Percentiles rank a stretch among this genome's conserved stretches.
These are phyloP conservation scores for Fusarium sp. DNA, from an alignment of 2,329 filamentous ascomycete genomes.

Conservation along the genomic window DNA sequence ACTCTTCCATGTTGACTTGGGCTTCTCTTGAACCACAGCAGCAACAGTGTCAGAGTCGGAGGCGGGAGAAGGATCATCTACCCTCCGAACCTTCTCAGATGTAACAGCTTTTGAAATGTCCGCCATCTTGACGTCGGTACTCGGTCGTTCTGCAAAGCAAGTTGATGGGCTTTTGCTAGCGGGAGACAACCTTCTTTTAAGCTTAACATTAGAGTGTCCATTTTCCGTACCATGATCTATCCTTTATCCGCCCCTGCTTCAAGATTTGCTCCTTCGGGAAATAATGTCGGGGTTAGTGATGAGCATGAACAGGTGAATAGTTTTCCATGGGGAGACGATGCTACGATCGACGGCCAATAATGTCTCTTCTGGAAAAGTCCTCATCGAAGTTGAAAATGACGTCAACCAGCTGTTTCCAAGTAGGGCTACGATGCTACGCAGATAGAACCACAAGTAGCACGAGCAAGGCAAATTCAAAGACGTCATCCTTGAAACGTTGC, in stretches of 20 bases:
- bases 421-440: neutral
- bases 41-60: slow-evolving; percentile 19
- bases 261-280: neutral
- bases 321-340: neutral
- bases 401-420: slow-evolving; percentile 3
- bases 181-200: slow-evolving; percentile 21
- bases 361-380: accelerated
- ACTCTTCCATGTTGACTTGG: slow-evolving; percentile 53
- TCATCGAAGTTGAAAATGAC: slow-evolving; percentile 24
- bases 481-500: neutral
- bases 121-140: neutral
- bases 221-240: accelerated
- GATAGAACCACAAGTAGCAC: slow-evolving; percentile 3
- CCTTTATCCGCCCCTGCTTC: accelerated
- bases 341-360: neutral
- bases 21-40: slow-evolving; percentile 14
- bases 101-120: neutral
- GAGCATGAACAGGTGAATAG: neutral
- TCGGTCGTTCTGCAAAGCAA: neutral
- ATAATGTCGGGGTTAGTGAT: neutral
- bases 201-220: neutral
- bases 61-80: accelerated
- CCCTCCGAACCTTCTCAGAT: neutral
- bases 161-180: accelerated
- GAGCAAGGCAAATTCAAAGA: neutral